Base-by-base conservation (phyloP, 495 filamentous ascomycete species). In the Glarea lozoyensis region DNA sequence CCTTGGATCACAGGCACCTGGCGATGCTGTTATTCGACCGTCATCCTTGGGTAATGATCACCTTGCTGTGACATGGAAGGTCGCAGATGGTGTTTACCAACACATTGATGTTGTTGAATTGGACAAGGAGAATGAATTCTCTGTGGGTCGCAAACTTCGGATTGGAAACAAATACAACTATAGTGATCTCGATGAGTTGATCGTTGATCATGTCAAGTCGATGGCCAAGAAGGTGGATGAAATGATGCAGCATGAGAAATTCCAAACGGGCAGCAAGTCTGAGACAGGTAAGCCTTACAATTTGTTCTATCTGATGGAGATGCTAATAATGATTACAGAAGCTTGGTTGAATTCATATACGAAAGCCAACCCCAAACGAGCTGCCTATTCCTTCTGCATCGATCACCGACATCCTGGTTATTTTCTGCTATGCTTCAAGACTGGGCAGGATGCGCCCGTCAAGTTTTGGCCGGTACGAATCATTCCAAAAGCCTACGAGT, bases 151-250 rank as follows among this genome's bases (percentile, higher is more conserved):
- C 43, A 76, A 76, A 12, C 72, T 97, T 34, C 86, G 84, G 52
- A 82, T 97, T 30, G 84, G 78, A 11, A 83, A 86, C 34, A 85
- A 84, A 56, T 89, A 88, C 61, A 90, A 72, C 3, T 98, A 98
- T 68, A 84, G 77, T 37, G 92, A 98, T 82, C 66, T 98, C 42
- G 92, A 98, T 63, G 92, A 98, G 63, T 63, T 98, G 63, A 97
- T 98, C 53, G 89, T 89, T 60, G 87, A 88, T 46, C 92, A 98
- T 50, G 85, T 98, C 54, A 90, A 94, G 65, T 84, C 89, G 24
- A 96, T 96, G 90, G 86, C 88, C 21, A 86, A 82, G 66, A 98
- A 98, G 67, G 89, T 96, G 6, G 90, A 94, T 39, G 92, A 98
- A 66, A 82, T 98, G 69, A 86, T 85, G 73, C 67, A 82, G 49